Evolutionary conservation across 23 red algal genomes (phyloP).

Genomic region (Gracilaria caudata): DNA sequence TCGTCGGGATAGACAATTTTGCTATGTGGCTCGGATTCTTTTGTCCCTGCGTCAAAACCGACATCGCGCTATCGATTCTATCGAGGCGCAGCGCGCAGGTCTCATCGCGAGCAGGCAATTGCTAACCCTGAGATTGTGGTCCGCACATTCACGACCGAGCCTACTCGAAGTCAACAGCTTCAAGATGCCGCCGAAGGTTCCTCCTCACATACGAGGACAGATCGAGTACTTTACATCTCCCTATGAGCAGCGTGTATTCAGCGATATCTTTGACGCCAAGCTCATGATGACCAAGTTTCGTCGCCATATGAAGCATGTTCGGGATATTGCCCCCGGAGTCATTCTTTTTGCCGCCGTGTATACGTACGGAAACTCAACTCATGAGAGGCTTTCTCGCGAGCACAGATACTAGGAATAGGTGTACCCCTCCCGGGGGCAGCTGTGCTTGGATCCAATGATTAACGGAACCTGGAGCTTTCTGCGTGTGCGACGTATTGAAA

Average conservation of each 20-base stretch:
- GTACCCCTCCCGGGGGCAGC: neutral
- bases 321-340: constrained; percentile 69
- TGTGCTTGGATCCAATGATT: neutral
- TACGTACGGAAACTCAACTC: constrained; percentile 71
- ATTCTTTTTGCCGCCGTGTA: constrained; percentile 76
- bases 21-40: too few species aligned
- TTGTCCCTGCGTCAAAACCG: too few species aligned
- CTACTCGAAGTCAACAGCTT: neutral
- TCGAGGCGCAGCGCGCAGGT: too few species aligned
- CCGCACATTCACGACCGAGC: neutral
- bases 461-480: neutral
- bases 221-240: constrained; percentile 95
- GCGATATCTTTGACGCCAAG: constrained; percentile 80
- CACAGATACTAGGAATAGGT: constrained; percentile 41
- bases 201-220: constrained; percentile 76
- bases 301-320: constrained; percentile 77
- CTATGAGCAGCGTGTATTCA: constrained; percentile 92
- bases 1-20: too few species aligned
- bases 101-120: too few species aligned
- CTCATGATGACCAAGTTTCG: constrained; percentile 82
- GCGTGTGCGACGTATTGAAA: neutral
- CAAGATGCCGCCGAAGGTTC: constrained; percentile 85
- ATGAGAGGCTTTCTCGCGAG: constrained; percentile 78
- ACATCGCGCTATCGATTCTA: too few species aligned
- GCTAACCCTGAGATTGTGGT: neutral